Conservation (phyloP, 1,284 basidiomycete genomes). For the Lentinula novae-zelandiae region DNA sequence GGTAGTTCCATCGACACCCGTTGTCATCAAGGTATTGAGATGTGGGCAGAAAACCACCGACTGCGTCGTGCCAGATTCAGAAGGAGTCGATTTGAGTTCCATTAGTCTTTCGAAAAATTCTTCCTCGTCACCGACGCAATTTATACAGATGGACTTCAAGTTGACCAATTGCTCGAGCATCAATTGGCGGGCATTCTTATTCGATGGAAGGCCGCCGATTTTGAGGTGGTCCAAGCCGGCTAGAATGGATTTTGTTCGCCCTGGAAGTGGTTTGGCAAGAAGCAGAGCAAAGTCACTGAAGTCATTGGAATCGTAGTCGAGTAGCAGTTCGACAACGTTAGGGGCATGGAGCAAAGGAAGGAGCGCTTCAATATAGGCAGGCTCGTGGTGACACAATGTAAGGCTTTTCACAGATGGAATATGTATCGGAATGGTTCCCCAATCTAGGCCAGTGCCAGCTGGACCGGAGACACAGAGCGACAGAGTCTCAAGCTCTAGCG, state of each 20-base stretch:
- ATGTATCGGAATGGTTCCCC: conserved; percentile 33
- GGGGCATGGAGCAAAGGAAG: conserved; percentile 46
- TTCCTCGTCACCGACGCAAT: conserved; percentile 32
- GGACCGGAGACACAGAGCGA: conserved; percentile 53
- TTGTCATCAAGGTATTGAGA: conserved; percentile 42
- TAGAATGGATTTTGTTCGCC: conserved; percentile 37
- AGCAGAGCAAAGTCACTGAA: conserved; percentile 41
- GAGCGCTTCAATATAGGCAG: conserved; percentile 41
- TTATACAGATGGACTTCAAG: conserved; percentile 41
- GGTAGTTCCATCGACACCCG: conserved; percentile 34
- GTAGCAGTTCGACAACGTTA: conserved; percentile 38
- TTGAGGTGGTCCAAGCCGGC: conserved; percentile 44
- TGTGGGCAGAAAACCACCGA: conserved; percentile 31
- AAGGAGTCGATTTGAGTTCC: conserved; percentile 11
- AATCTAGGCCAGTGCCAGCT: conserved; percentile 25
- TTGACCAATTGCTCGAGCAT: conserved; percentile 43
- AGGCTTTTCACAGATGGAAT: conserved; percentile 47
- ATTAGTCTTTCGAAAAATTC: conserved; percentile 39
- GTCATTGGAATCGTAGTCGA: conserved; percentile 52
- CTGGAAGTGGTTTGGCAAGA: conserved; percentile 33
- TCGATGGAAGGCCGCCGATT: conserved; percentile 43
- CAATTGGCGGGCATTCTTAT: conserved; percentile 23
- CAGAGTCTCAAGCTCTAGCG: conserved; percentile 46
- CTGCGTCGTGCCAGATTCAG: conserved; percentile 12
- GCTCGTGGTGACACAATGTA: conserved; percentile 42